Base-by-base conservation (phyloP, 1,139 yeast genomes). In the Taiozyma onychis region DNA sequence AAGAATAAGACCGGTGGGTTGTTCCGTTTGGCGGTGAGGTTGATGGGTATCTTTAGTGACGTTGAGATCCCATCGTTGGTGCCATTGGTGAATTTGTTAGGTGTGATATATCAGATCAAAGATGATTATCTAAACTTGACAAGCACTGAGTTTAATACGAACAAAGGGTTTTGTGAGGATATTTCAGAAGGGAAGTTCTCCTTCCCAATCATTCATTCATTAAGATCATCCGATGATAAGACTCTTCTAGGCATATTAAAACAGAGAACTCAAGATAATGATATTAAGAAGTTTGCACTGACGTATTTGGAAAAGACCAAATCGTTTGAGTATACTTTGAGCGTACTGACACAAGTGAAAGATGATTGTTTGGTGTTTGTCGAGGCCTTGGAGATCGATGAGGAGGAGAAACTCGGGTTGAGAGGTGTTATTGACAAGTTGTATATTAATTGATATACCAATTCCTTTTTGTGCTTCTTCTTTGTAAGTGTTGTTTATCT, bases 1-100 rank as follows among this genome's bases (percentile, higher is more conserved):
- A 79, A 79, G 76, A 82, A 88, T 63, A 90, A 90, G 63, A 90
- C 97, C 0, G 96, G 96, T 1, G 97, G 97, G 0, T 70, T 90
- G 35, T 86, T 89, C 63, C 73, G 97, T 51, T 70, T 90, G 41
- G 83, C 93, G 0, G 80, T 85, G 4, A 70, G 83, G 53, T 68
- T 90, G 39, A 74, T 90, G 76, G 83, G 76, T 57, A 64, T 71
- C 27, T 57, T 68, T 43, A 26, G 45, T 4, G 44, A 43, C 4
- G 22, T 32, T 3, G 2, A 46, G 44, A 27, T 56, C 63, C 24
- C 27, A 21, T 43, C 47, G 1, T 66, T 83, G 44, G 74, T 83
- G 1, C 80, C 85, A 6, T 67, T 88, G 37, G 85, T 95, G n/a
- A 86, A 88, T 59, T 61, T 83, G n/a, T 67, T 90, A 27, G 97